A percentile compares a stretch with the other conserved stretches of the same genome.
phyloP scores from a whole-genome alignment of 2,329 filamentous ascomycete genomes.

The Xylariaceae sp. region DNA sequence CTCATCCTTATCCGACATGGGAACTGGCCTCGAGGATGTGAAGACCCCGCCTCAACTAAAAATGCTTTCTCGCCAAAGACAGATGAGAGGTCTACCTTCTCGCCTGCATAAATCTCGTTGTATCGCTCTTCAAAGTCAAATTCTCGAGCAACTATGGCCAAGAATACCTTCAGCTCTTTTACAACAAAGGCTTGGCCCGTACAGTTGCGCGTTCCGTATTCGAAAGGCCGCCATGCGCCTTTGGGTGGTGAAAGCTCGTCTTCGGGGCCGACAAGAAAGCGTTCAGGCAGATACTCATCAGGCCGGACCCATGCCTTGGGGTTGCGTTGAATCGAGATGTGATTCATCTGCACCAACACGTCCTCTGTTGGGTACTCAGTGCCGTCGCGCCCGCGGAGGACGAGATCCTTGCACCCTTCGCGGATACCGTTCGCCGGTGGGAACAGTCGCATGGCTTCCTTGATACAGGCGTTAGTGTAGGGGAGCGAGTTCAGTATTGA shows the following conservation, averaged over 20 bases:
- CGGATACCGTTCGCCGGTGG: conserved; percentile 46
- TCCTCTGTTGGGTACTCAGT: conserved; percentile 40
- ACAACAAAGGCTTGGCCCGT: conserved; percentile 44
- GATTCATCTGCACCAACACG: conserved; percentile 37
- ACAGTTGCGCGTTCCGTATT: conserved; percentile 50
- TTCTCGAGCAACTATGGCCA: conserved; percentile 21
- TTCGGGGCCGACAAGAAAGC: conserved; percentile 35
- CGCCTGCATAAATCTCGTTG: conserved; percentile 19
- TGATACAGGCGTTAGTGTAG: conserved; percentile 51
- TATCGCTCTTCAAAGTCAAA: conserved; percentile 26
- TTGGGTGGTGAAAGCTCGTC: conserved; percentile 32
- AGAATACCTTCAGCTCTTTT: conserved; percentile 23
- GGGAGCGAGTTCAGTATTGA: conserved; percentile 45
- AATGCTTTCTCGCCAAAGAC: conserved; percentile 24
- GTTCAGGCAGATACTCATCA: conserved; percentile 43
- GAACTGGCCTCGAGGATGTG: conserved; percentile 21
- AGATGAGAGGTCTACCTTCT: conserved; percentile 20
- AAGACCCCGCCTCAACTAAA: conserved; percentile 21
- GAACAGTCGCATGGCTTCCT: conserved; percentile 51
- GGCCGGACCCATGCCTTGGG: conserved; percentile 38
- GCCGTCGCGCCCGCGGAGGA: conserved; percentile 39
- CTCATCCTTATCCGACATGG: conserved; percentile 22
- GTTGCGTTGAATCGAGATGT: conserved; percentile 34
- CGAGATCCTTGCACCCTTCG: conserved; percentile 30
- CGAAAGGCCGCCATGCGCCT: conserved; percentile 52